Base-by-base conservation (phyloP, 257 asterid genomes). In the Solanum peruvianum region DNA sequence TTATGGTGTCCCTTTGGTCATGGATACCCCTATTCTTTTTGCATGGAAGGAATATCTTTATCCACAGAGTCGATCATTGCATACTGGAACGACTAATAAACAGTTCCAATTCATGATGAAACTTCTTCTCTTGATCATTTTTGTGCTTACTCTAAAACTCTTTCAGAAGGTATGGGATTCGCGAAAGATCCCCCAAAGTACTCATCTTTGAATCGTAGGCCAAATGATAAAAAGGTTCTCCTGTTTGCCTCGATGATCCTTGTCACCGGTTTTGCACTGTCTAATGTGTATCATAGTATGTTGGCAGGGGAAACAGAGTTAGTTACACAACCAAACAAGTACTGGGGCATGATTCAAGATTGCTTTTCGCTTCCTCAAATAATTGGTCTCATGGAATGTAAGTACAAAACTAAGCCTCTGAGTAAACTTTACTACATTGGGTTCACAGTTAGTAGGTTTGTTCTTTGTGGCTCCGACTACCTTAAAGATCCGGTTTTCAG, bases 391-490 rank as follows among this genome's bases (percentile, higher is more conserved):
- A 39, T 41, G 83, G 35, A 41, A 41, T 41, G 23, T 12, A 76
- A 23, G 58, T 41, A 25, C 62, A n/a, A 77, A 77, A 14, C 15
- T 42, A 75, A 12, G 81, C 76, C 62, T 23, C 52, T 87, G 27
- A 78, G 84, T 69, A 85, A 88, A 41, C 29, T 80, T 29, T 69
- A 77, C 49, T 88, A 85, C 76, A 86, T 85, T 77, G 90, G 90
- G 8, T 88, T 85, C 16, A 78, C 90, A 21, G 14, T 86, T 12
- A 33, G 62, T 35, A 78, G 90, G 85, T 39, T 85, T 33, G 45
- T 88, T 69, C 39, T 88, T 37, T 45, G 42, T 11, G 72, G 77
- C 67, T 88, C 85, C 67, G 88, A 88, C 77, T 78, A 62, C 86
- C 44, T 80, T 20, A 82, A 86, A 52, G 90, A 88, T 76, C 88